These are phyloP conservation scores for Populus hybrid DNA, from an alignment of 441 rosid species.

Conservation along the genomic window DNA sequence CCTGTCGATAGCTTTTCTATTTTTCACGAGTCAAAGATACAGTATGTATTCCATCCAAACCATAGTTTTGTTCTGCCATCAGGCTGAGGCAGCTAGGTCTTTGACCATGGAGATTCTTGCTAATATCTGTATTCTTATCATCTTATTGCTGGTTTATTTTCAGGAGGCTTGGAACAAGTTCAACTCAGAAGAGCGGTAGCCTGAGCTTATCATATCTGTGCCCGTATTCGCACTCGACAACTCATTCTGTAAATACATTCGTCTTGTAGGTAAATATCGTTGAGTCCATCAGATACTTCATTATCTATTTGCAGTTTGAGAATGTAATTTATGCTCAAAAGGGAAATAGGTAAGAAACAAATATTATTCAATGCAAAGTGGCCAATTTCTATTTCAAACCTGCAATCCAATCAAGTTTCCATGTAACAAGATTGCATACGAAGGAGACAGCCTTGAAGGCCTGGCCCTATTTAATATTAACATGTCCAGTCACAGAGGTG, in stretches of 20 bases:
- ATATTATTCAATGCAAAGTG: slow-evolving; percentile 8
- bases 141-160: slow-evolving; percentile 22
- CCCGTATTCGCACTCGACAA: background rate
- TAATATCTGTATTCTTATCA: background rate
- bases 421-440: background rate
- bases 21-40: background rate
- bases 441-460: background rate
- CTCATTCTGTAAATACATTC: slow-evolving; percentile 24
- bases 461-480: background rate
- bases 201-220: slow-evolving; percentile 17
- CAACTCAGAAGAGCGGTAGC: slow-evolving; percentile 85
- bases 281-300: slow-evolving; percentile 11
- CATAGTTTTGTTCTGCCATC: background rate
- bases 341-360: slow-evolving; percentile 14
- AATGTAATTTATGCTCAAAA: slow-evolving; percentile 15
- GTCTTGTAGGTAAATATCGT: slow-evolving; percentile 21
- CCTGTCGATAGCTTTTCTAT: background rate
- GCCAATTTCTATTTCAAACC: background rate
- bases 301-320: slow-evolving; percentile 11
- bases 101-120: background rate
- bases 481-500: too few species aligned
- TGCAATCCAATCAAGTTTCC: background rate
- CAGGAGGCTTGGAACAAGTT: slow-evolving; percentile 97
- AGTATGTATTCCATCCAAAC: background rate
- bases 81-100: background rate